Evolutionary conservation across 805 yeast species (phyloP), one percentile per base, ranked within the genome.

Genomic region (Wickerhamomyces strasburgensis): DNA sequence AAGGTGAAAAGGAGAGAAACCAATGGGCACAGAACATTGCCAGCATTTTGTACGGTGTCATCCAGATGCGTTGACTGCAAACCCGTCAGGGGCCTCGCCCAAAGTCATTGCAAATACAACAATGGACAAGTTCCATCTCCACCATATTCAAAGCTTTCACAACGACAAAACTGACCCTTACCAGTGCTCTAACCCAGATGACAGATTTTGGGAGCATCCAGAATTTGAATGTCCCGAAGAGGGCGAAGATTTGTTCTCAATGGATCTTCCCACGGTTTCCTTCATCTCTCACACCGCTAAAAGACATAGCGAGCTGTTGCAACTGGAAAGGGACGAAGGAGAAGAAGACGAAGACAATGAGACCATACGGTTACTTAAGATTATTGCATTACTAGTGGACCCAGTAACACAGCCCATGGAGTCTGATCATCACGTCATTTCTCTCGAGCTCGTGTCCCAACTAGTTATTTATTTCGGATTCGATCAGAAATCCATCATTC

Each of bases 361-460:
- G 13, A 38, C 33, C 4, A 31, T 38, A 3, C 34, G 43, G 21
- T 16, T 56, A 5, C 50, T 51, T 34, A 41, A 44, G 5, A 45
- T 60, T 1, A 35, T 73, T 3, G 55, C 70, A 2, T 51, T 64
- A 0, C 45, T 75, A 33, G 64, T 66, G 6, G 89, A 83, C 53
- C 86, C 88, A 3, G 64, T 70, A 47, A 78, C 88, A 1, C 86
- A 80, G 47, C 88, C 93, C 0, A 68, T 71, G 19, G 84, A 80
- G 28, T 68, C 67, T 17, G 82, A 76, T 38, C 56, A 61, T 10
- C 60, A 65, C 37, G 61, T 78, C 2, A 61, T 79, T 14, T 79
- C 86, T 8, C 54, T 80, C 6, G 78, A 77, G 42, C 52, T 69
- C n/a, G 49, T 79, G 10, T 68, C 80, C 14, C 74, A 74, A 42